These are phyloP conservation scores for Recurvomyces mirabilis DNA, from an alignment of 495 filamentous ascomycete genomes.

Conservation along the genomic window DNA sequence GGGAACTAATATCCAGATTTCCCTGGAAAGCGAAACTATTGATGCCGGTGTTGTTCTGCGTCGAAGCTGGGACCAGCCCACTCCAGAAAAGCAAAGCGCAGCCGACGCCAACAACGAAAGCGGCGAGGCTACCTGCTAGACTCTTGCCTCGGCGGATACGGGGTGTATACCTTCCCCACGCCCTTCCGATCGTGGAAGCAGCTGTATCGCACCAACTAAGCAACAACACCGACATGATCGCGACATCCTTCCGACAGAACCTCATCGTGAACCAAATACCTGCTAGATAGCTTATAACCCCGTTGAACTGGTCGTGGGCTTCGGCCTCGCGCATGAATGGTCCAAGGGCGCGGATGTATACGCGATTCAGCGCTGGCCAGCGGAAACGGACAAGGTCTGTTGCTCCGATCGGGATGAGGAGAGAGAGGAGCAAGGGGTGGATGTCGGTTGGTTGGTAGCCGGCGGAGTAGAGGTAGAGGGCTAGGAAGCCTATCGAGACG, in stretches of 20 bases:
- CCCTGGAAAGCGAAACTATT: slow-evolving; percentile 75
- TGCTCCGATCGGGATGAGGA: slow-evolving; percentile 77
- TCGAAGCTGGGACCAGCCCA: slow-evolving; percentile 50
- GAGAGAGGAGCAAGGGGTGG: slow-evolving; percentile 69
- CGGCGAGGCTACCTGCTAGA: slow-evolving; percentile 76
- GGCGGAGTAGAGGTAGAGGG: slow-evolving; percentile 66
- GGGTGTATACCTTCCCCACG: slow-evolving; percentile 80
- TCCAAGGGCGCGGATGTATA: slow-evolving; percentile 76
- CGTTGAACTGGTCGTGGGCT: slow-evolving; percentile 74
- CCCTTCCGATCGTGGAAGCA: slow-evolving; percentile 79
- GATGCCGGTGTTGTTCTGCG: slow-evolving; percentile 41
- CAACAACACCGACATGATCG: slow-evolving; percentile 73
- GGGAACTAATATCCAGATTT: slow-evolving; percentile 50
- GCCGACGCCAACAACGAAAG: slow-evolving; percentile 64
- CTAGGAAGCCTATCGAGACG: slow-evolving; percentile 91
- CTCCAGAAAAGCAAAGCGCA: slow-evolving; percentile 86
- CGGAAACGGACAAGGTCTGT: slow-evolving; percentile 74
- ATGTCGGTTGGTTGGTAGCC: slow-evolving; percentile 64
- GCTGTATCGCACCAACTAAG: slow-evolving; percentile 98
- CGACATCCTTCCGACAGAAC: slow-evolving; percentile 91
- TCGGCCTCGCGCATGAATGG: slow-evolving; percentile 95
- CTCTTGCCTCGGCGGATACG: slow-evolving; percentile 79
- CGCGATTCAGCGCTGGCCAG: slow-evolving; percentile 64
- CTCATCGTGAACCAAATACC: slow-evolving; percentile 76
- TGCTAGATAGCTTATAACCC: slow-evolving; percentile 90